A percentile compares a stretch with the other conserved stretches of the same genome.
Evolutionary conservation across 2,329 filamentous ascomycete species (phyloP).

Genomic region (Dactylonectria estremocensis): DNA sequence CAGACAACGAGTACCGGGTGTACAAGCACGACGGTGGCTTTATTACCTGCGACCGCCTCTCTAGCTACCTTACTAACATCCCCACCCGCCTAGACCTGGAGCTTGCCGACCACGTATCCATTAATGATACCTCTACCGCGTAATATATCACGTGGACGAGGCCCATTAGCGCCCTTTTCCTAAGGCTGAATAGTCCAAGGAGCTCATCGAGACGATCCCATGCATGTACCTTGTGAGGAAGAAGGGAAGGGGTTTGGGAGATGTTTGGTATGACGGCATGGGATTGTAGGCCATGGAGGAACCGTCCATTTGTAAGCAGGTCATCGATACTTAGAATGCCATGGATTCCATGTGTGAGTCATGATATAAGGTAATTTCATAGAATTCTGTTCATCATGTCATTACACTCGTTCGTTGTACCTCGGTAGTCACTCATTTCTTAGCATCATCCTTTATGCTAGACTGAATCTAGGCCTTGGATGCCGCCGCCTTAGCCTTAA

Average conservation of each 20-base stretch:
- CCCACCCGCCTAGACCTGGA: constrained; percentile 60
- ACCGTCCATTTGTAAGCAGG: too few species aligned
- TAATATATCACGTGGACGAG: constrained; percentile 70
- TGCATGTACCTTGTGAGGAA: constrained; percentile 78
- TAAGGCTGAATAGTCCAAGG: constrained; percentile 75
- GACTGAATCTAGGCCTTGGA: constrained; percentile 76
- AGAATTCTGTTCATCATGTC: background rate
- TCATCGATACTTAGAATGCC: too few species aligned
- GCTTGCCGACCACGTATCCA: constrained; percentile 76
- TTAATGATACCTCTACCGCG: constrained; percentile 72
- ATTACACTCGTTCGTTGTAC: constrained; percentile 1
- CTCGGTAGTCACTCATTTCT: constrained; percentile 55
- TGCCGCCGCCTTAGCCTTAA: constrained; percentile 70
- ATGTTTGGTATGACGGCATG: too few species aligned
- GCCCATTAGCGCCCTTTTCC: constrained; percentile 68
- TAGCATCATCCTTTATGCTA: constrained; percentile 78
- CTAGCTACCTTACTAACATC: background rate
- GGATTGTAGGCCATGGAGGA: too few species aligned
- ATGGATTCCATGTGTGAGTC: too few species aligned
- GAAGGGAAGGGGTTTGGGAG: too few species aligned
- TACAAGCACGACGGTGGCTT: constrained; percentile 61
- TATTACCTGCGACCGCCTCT: too few species aligned
- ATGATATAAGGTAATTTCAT: constrained; percentile 2
- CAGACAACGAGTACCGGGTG: constrained; percentile 63
- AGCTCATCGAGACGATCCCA: constrained; percentile 75